A percentile compares a stretch with the other conserved stretches of the same genome.
Evolutionary conservation across 2,329 filamentous ascomycete genomes (phyloP).

Genomic region (Aspergillus sp.): DNA sequence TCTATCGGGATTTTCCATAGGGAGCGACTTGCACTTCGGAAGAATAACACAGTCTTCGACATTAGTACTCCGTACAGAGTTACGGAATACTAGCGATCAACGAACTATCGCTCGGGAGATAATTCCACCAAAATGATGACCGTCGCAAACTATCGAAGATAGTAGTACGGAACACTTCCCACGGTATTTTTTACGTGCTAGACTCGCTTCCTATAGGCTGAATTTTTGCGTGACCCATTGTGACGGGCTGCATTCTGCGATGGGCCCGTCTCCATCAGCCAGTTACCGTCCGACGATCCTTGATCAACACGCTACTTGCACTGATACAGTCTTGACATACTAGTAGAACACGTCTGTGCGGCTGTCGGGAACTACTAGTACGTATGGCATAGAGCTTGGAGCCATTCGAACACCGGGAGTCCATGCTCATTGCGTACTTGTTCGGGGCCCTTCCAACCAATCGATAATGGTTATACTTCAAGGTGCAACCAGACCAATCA

Average conservation of each 20-base stretch:
- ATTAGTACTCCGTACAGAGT: too few species aligned
- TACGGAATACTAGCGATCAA: too few species aligned
- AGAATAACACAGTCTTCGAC: too few species aligned
- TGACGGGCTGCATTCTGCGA: not conserved
- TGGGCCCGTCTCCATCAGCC: not conserved
- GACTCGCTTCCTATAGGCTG: not conserved
- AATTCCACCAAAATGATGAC: too few species aligned
- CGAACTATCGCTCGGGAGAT: too few species aligned
- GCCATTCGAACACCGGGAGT: not conserved
- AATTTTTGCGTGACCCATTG: not conserved
- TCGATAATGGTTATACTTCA: not conserved
- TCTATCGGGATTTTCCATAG: too few species aligned
- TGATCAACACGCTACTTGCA: conserved; percentile 1
- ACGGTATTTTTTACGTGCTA: not conserved
- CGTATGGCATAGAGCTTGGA: not conserved
- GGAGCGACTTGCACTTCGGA: too few species aligned
- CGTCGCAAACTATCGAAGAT: not conserved
- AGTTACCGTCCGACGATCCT: not conserved
- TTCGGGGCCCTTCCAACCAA: not conserved
- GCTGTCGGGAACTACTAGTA: not conserved
- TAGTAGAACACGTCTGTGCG: not conserved
- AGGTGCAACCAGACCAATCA: too few species aligned
- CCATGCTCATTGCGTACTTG: not conserved
- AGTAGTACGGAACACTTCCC: too few species aligned
- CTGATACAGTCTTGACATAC: not conserved